A percentile compares a stretch with the other conserved stretches of the same genome.
These are phyloP conservation scores for Tricholoma flavovirens DNA, from an alignment of 768 basidiomycete genomes.

Conservation along the genomic window DNA sequence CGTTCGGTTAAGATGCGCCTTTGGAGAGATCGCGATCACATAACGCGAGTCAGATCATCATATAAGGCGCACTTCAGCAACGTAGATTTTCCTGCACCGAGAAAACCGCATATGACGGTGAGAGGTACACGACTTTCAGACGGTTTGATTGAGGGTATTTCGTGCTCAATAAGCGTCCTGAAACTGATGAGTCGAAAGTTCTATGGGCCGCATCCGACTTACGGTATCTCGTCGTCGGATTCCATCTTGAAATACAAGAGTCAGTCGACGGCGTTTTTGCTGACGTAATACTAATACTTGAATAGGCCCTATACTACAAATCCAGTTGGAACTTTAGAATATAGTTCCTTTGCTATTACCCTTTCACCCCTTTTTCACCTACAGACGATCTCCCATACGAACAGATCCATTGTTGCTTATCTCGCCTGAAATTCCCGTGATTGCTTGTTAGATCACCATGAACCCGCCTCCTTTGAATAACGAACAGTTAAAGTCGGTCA, in stretches of 20 bases:
- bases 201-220: slow-evolving; percentile 15
- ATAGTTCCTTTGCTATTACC: background rate
- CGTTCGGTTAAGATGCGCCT: slow-evolving; percentile 87
- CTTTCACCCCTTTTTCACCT: background rate
- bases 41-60: background rate
- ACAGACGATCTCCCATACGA: background rate
- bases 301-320: too few species aligned
- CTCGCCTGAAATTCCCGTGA: background rate
- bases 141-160: slow-evolving; percentile 2
- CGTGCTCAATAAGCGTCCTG: slow-evolving; percentile 24
- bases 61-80: slow-evolving; percentile 60
- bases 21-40: slow-evolving; percentile 2
- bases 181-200: background rate
- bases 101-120: slow-evolving; percentile 92
- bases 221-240: slow-evolving; percentile 59
- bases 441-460: background rate
- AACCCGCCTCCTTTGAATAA: slow-evolving; percentile 21
- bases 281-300: background rate
- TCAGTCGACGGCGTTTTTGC: background rate
- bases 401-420: background rate
- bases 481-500: slow-evolving; percentile 50
- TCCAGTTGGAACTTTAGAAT: too few species aligned
- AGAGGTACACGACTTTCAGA: slow-evolving; percentile 61
- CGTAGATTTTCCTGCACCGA: slow-evolving; percentile 94
- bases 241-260: slow-evolving; percentile 30